Evolutionary conservation across 1,284 basidiomycete species (phyloP).

Genomic region (Pyrrhoderma lamaoense): DNA sequence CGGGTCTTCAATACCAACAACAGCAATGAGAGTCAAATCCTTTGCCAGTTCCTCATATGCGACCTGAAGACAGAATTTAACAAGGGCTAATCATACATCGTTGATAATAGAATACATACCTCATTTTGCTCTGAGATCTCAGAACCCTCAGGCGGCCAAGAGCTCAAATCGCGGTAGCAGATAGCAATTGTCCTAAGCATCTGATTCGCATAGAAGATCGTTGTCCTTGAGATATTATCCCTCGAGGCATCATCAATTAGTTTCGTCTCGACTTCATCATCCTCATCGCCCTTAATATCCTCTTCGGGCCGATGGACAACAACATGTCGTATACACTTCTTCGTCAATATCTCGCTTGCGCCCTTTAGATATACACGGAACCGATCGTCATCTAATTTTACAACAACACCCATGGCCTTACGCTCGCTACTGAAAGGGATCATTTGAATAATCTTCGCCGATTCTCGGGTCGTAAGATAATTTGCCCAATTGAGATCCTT

Average conservation of each 20-base stretch:
- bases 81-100: constrained; percentile 9
- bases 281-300: constrained; percentile 21
- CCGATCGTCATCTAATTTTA: constrained; percentile 50
- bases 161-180: constrained; percentile 83
- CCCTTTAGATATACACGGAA: constrained; percentile 87
- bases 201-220: constrained; percentile 96
- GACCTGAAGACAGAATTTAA: constrained; percentile 36
- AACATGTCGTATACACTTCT: constrained; percentile 67
- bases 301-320: constrained; percentile 45
- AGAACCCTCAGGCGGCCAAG: constrained; percentile 72
- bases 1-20: constrained; percentile 95
- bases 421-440: constrained; percentile 93
- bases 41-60: constrained; percentile 64
- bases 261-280: constrained; percentile 45
- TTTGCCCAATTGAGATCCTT: constrained; percentile 79
- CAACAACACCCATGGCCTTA: constrained; percentile 94
- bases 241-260: constrained; percentile 57
- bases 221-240: constrained; percentile 83
- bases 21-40: constrained; percentile 79
- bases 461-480: constrained; percentile 65
- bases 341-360: constrained; percentile 87
- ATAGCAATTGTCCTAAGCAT: constrained; percentile 88
- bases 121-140: constrained; percentile 45
- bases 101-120: constrained; percentile 28
- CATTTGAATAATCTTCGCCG: constrained; percentile 75